Evolutionary conservation across 352 stramenopile genomes (phyloP).

Genomic region (Phytophthora ohioensis): DNA sequence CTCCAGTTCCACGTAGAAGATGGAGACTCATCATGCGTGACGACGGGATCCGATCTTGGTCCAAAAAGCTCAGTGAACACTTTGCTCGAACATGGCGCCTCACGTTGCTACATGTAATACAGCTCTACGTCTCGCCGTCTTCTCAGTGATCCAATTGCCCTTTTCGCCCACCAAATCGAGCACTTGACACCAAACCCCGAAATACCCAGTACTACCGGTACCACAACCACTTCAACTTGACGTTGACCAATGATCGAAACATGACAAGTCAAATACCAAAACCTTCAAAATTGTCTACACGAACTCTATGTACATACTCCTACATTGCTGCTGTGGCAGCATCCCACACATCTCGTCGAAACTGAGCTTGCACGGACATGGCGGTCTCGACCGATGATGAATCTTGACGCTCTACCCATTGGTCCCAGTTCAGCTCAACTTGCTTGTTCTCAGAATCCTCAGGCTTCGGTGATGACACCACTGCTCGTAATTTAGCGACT

Average conservation of each 20-base stretch:
- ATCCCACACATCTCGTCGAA: conserved; percentile 4
- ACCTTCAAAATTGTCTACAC: conserved; percentile 1
- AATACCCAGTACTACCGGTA: no score
- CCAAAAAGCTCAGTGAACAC: background rate
- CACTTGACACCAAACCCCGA: no score
- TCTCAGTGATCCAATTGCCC: no score
- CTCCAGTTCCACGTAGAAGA: background rate
- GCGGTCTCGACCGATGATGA: background rate
- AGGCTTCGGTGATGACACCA: background rate
- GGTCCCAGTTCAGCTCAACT: conserved; percentile 4
- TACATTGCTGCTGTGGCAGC: conserved; percentile 4
- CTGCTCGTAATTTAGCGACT: conserved; percentile 14
- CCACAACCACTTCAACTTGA: no score
- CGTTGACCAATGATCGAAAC: no score
- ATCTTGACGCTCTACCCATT: background rate
- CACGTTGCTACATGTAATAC: no score
- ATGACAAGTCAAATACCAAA: background rate
- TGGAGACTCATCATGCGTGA: background rate
- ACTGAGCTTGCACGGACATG: background rate
- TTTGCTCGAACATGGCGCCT: no score
- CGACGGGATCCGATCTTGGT: background rate
- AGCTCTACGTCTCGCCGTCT: no score
- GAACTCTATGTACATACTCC: background rate
- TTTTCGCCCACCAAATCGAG: no score
- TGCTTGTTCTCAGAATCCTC: background rate